These are phyloP conservation scores for Penicillium crystallinum DNA, from an alignment of 495 filamentous ascomycete genomes.

Conservation along the genomic window DNA sequence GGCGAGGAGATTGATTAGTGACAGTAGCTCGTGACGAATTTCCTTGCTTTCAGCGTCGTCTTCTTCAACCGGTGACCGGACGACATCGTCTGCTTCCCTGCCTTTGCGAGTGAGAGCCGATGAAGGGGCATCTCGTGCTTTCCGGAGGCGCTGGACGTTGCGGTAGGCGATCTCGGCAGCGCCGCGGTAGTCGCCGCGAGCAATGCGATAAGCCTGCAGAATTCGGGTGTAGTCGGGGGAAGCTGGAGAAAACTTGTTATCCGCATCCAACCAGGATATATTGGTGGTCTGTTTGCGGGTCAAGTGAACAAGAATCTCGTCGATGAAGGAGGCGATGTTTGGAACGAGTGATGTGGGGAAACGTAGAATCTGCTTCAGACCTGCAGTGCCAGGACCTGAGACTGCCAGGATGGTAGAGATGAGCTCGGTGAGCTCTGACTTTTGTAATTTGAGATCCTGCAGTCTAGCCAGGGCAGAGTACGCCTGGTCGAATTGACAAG, in stretches of 20 bases:
- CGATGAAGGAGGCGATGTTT: constrained; percentile 68
- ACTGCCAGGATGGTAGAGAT: constrained; percentile 66
- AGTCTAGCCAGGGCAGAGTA: constrained; percentile 72
- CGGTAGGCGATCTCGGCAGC: constrained; percentile 73
- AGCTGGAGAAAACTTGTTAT: constrained; percentile 25
- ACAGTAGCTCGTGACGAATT: constrained; percentile 61
- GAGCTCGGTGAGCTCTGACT: constrained; percentile 58
- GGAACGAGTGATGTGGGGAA: constrained; percentile 61
- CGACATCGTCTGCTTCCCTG: constrained; percentile 40
- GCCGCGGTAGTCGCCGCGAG: constrained; percentile 78
- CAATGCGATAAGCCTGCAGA: constrained; percentile 83
- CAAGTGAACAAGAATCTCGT: constrained; percentile 63
- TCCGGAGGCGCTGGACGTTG: constrained; percentile 52
- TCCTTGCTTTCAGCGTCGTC: constrained; percentile 50
- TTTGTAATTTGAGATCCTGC: constrained; percentile 61
- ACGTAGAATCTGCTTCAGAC: constrained; percentile 57
- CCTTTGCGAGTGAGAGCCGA: constrained; percentile 36
- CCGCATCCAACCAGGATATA: constrained; percentile 31
- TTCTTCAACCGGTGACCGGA: constrained; percentile 52
- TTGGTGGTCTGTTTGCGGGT: constrained; percentile 35
- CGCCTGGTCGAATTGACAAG: constrained; percentile 72
- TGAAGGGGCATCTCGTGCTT: constrained; percentile 44
- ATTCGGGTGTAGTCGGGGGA: constrained; percentile 65
- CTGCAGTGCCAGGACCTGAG: constrained; percentile 49
- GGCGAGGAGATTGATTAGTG: constrained; percentile 80